These are phyloP conservation scores for Solanum etuberosum DNA, from an alignment of 257 asterid species.

Conservation along the genomic window DNA sequence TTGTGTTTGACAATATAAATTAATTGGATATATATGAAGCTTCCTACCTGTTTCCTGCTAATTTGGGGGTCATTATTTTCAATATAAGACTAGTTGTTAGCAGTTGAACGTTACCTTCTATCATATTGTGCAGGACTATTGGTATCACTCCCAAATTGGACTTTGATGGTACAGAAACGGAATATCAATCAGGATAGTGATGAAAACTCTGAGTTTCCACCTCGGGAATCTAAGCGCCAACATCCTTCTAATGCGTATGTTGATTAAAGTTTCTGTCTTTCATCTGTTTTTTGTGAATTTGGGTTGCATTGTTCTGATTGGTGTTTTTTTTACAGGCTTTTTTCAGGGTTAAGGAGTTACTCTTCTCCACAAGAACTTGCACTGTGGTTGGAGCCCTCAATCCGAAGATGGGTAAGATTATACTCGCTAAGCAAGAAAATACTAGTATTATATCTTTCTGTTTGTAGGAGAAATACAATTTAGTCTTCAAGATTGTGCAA, in stretches of 20 bases:
- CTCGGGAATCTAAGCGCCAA: slow-evolving; percentile 21
- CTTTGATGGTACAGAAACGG: slow-evolving; percentile 63
- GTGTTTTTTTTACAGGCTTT: slow-evolving; percentile 24
- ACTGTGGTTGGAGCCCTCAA: slow-evolving; percentile 39
- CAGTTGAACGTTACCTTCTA: slow-evolving; percentile 26
- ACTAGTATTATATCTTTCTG: not conserved
- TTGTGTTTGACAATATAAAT: slow-evolving; percentile 12
- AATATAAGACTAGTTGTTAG: slow-evolving; percentile 16
- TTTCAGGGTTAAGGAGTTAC: slow-evolving; percentile 27
- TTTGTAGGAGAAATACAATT: not conserved
- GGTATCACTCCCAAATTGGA: slow-evolving; percentile 2
- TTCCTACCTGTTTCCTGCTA: slow-evolving; percentile 42
- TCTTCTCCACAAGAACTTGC: slow-evolving; percentile 36
- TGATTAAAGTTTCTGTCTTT: not conserved
- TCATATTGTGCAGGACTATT: not conserved
- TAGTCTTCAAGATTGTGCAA: not conserved
- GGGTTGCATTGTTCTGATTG: not conserved
- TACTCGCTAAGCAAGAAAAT: not conserved
- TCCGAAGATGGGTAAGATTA: slow-evolving; percentile 48
- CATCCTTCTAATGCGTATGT: slow-evolving; percentile 21
- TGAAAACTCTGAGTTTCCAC: slow-evolving; percentile 38
- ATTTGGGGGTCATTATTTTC: not conserved
- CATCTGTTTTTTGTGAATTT: not conserved
- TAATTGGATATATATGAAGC: slow-evolving; percentile 29
- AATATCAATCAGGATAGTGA: slow-evolving; percentile 31